phyloP scores from a whole-genome alignment of 176 grass and related monocot genomes.

The Eremochloa ophiuroides region DNA sequence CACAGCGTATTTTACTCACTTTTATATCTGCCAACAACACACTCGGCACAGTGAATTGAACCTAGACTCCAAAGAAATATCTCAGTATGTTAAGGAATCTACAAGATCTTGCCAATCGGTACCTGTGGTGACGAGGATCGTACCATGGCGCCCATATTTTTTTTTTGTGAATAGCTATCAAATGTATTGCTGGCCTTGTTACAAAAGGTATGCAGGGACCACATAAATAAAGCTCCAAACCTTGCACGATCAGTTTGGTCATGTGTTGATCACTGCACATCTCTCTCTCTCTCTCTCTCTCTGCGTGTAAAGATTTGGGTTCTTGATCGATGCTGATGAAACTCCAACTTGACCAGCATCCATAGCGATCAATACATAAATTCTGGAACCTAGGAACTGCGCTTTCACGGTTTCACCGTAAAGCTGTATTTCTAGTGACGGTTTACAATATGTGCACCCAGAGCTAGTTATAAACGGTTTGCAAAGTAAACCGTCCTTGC shows the following conservation, averaged over 20 bases:
- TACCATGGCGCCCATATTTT: background rate
- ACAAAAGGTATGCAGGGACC: conserved; percentile 1
- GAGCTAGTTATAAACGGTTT: too few species aligned
- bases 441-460: too few species aligned
- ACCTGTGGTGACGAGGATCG: background rate
- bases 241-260: background rate
- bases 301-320: background rate
- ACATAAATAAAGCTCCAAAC: conserved; percentile 1
- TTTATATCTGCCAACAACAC: background rate
- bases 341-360: background rate
- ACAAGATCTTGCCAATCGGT: background rate
- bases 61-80: background rate
- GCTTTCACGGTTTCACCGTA: too few species aligned
- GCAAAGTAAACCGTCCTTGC: too few species aligned
- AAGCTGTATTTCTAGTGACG: too few species aligned
- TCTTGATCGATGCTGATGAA: background rate
- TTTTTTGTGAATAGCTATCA: conserved; percentile 13
- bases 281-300: background rate
- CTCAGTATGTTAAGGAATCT: background rate
- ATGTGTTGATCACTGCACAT: background rate
- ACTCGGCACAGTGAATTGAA: background rate
- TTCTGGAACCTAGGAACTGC: background rate
- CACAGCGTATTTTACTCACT: too few species aligned
- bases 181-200: background rate
- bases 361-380: background rate